Evolutionary conservation across 2,329 filamentous ascomycete species (phyloP), one percentile per base, ranked within the genome.

Genomic region (Nectriaceae sp.): DNA sequence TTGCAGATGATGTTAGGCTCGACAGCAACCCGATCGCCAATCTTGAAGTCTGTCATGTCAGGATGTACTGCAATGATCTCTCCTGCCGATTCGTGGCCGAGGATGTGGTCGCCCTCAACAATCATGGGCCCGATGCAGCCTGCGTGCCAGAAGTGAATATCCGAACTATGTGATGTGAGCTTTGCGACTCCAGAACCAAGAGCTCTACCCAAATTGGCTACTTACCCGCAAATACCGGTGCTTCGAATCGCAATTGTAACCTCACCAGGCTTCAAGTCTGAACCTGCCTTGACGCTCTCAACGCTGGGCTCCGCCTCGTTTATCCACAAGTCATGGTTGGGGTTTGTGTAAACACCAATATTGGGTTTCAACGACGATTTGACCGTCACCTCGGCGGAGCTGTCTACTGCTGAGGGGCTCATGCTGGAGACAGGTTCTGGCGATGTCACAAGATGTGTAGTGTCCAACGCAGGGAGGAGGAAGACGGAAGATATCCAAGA

Each of bases 111-210:
- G 64, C 82, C 88, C 59, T 82, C 81, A 40, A 97, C 93, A 55
- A 97, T 87, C 92, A 97, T 97, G 59, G 92, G 92, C 21, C 93
- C 93, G 67, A 97, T 97, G 75, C 89, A 89, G 58, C 93, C 93
- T 42, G 88, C 88, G 68, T 95, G 90, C 93, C 93, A 97, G 77
- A 97, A 97, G 75, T 97, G 93, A 47, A 97, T 87, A 71, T 97
- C 92, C 52, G 90, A 96, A 49, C 89, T 93, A 35, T 44, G 33
- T 40, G 35, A 13, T 15, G 18, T 49, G 15, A 46, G 53, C 45
- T 37, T 24, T 33, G n/a, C 21, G 24, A 53, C 18, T 18, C 19
- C 10, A 37, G 33, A 16, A 16, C 24, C 6, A 29, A 19, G 16
- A n/a, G 19, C 8, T 19, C 31, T 22, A 50, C 16, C 11, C 35